Conservation (phyloP, 257 asterid species). For the Misopates orontium region DNA sequence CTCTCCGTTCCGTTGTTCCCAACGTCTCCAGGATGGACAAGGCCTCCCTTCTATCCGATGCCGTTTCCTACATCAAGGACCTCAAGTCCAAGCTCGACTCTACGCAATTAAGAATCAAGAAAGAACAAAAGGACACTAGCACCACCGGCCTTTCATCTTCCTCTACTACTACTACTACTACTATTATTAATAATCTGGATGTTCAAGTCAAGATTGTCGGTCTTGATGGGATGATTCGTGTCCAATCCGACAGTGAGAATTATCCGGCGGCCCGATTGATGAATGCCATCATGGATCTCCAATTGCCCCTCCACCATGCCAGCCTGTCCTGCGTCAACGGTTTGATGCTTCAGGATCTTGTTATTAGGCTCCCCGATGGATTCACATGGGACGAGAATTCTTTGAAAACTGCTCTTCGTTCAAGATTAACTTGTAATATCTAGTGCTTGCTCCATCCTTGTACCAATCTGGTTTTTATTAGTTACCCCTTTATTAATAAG, state of each 20-base stretch:
- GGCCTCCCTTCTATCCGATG: conserved; percentile 75
- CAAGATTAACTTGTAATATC: conserved; percentile 24
- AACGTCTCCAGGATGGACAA: conserved; percentile 81
- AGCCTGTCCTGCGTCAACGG: conserved; percentile 69
- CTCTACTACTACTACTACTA: too few relatives aligned
- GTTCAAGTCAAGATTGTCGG: conserved; percentile 73
- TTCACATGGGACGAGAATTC: conserved; percentile 34
- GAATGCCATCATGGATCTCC: conserved; percentile 62
- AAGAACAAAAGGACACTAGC: neutral
- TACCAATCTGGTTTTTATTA: too few relatives aligned
- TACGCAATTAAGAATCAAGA: conserved; percentile 33
- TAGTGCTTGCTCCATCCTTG: too few relatives aligned
- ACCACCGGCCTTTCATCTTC: too few relatives aligned
- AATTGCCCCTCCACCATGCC: conserved; percentile 69
- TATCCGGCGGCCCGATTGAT: conserved; percentile 64
- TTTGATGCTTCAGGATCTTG: conserved; percentile 73
- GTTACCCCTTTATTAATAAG: too few relatives aligned
- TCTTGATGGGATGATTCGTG: conserved; percentile 69
- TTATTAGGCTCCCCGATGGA: conserved; percentile 47
- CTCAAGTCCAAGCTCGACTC: conserved; percentile 56
- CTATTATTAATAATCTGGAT: neutral
- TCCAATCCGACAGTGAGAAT: conserved; percentile 52
- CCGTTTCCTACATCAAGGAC: conserved; percentile 75
- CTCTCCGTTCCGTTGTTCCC: conserved; percentile 80
- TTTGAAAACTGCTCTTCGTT: conserved; percentile 48